Evolutionary conservation across 2,329 filamentous ascomycete species (phyloP), one percentile per base, ranked within the genome.

Genomic region (Orbilia ellipsospora): DNA sequence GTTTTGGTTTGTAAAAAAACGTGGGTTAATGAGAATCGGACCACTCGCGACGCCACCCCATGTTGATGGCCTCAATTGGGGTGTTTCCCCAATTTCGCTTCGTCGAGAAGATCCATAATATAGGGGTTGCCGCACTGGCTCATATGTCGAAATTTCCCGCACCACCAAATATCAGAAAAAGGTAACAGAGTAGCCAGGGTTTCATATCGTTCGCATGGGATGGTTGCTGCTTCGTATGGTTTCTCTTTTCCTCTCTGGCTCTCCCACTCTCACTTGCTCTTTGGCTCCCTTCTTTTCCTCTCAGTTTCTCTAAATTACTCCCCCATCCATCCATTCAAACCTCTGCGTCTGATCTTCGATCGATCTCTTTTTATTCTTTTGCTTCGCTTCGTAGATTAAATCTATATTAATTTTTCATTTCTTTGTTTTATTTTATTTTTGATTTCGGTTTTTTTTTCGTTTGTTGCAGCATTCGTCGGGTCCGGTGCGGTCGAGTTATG

Each of bases 101-200:
- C 48, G 12, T 52, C 16, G 13, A 15, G 15, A n/a, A 48, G 16
- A 48, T 18, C 16, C 44, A 52, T 52, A 52, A 52, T 52, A 52
- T 52, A 52, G 48, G 48, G 48, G 48, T 23, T 52, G 48, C n/a
- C 48, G 48, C 48, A 52, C 48, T 20, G 48, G 48, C 48, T 36
- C 31, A 36, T 31, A 52, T 52, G 48, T 52, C 48, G 48, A 52
- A 52, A 52, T 52, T 52, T 52, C 48, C 48, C 48, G 48, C 48
- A 13, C 48, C n/a, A 52, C 48, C 20, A 52, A 20, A 13, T 52
- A 18, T 48, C 15, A 48, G 44, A 18, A 48, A 48, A 15, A 48
- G 44, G 13, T 48, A 6, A 48, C 44, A 48, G 44, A 18, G 13
- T 48, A 15, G 16, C 13, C 44, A 48, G 13, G 31, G 31, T 36